These are phyloP conservation scores for Fusarium cyanostomum DNA, from an alignment of 2,329 filamentous ascomycete species.

Conservation along the genomic window DNA sequence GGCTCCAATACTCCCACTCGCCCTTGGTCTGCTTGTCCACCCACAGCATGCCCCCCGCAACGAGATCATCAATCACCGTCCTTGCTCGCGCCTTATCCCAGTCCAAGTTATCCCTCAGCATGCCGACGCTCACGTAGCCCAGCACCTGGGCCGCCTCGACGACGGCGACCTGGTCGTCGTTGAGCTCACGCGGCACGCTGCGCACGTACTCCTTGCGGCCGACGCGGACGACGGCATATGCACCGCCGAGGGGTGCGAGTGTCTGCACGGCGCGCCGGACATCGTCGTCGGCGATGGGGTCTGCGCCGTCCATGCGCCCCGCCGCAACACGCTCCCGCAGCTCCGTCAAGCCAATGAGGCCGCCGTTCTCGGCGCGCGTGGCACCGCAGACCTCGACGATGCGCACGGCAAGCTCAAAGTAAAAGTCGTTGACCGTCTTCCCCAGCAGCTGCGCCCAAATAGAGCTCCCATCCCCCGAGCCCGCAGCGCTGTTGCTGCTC, in stretches of 20 bases:
- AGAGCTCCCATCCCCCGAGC: slow-evolving; percentile 65
- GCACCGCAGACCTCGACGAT: slow-evolving; percentile 92
- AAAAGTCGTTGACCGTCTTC: slow-evolving; percentile 94
- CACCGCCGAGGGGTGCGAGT: slow-evolving; percentile 85
- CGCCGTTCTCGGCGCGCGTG: slow-evolving; percentile 90
- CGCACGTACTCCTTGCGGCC: slow-evolving; percentile 88
- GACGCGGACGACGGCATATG: slow-evolving; percentile 85
- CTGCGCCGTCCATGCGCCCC: slow-evolving; percentile 77
- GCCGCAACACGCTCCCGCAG: slow-evolving; percentile 79
- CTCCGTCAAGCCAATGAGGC: slow-evolving; percentile 85
- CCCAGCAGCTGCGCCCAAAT: slow-evolving; percentile 95
- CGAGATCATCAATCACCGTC: slow-evolving; percentile 89
- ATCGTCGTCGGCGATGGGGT: slow-evolving; percentile 90
- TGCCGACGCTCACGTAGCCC: slow-evolving; percentile 88
- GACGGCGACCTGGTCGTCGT: slow-evolving; percentile 91
- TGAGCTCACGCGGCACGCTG: slow-evolving; percentile 93
- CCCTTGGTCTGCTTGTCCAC: slow-evolving; percentile 80
- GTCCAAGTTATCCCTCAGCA: slow-evolving; percentile 84
- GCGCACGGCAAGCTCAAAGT: slow-evolving; percentile 95
- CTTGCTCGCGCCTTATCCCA: slow-evolving; percentile 88
- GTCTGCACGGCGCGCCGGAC: slow-evolving; percentile 89
- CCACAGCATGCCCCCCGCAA: slow-evolving; percentile 92
- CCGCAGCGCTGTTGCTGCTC: slow-evolving; percentile 50
- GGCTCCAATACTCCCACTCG: slow-evolving; percentile 95
- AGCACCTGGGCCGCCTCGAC: slow-evolving; percentile 90